phyloP scores from a whole-genome alignment of 2,329 filamentous ascomycete species.

The Trichoderma arundinaceum region DNA sequence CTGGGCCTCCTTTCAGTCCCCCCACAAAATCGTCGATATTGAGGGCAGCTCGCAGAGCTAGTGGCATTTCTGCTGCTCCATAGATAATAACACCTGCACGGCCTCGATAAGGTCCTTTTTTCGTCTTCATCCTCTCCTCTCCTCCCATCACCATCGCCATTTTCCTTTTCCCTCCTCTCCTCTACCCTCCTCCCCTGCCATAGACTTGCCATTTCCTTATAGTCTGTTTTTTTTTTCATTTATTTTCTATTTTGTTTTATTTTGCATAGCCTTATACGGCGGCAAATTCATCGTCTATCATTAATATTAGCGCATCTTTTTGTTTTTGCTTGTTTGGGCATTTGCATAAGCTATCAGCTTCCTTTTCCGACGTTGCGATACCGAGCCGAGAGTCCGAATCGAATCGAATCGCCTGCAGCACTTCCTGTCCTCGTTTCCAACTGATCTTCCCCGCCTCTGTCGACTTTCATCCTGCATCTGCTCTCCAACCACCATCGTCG shows the following conservation, averaged over 20 bases:
- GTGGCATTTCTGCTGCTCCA: background rate
- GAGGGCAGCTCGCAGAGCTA: background rate
- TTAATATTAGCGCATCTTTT: constrained; percentile 28
- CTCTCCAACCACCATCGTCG: background rate
- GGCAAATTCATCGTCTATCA: constrained; percentile 24
- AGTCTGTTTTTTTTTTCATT: constrained; percentile 31
- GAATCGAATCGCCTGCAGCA: constrained; percentile 2
- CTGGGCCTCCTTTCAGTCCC: constrained; percentile 12
- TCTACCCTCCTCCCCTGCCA: background rate
- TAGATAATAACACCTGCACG: no score
- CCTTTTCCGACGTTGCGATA: constrained; percentile 17
- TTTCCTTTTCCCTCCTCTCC: constrained; percentile 4
- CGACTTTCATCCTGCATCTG: background rate
- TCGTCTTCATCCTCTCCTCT: constrained; percentile 30
- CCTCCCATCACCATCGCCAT: constrained; percentile 29
- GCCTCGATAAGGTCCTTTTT: constrained; percentile 4
- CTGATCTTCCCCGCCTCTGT: background rate
- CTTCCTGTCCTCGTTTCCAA: background rate
- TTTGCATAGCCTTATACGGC: constrained; percentile 5
- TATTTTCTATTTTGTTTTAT: constrained; percentile 31
- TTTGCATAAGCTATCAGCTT: constrained; percentile 26
- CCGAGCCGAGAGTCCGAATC: constrained; percentile 7
- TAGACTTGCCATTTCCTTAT: constrained; percentile 22
- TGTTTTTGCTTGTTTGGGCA: constrained; percentile 32
- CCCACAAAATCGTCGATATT: constrained; percentile 7